phyloP scores from a whole-genome alignment of 257 asterid species.

The Solanum verrucosum region DNA sequence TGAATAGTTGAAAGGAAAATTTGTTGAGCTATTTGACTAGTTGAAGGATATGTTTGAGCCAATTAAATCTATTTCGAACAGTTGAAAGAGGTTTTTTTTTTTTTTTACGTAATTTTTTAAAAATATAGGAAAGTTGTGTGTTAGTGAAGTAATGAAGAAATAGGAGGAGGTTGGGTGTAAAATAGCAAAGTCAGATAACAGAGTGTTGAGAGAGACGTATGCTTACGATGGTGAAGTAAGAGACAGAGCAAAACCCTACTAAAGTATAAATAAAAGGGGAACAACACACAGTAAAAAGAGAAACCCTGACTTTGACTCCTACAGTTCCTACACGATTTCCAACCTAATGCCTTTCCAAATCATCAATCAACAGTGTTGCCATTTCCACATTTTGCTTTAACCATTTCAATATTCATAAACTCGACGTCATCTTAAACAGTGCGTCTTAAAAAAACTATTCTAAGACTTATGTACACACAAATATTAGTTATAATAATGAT shows the following conservation, averaged over 20 bases:
- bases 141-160: not conserved
- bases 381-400: not conserved
- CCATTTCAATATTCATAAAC: not conserved
- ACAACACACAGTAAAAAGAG: constrained; percentile 11
- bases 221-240: constrained; percentile 19
- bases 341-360: not conserved
- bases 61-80: too few relatives aligned
- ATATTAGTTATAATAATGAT: not conserved
- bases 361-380: not conserved
- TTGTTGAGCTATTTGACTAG: too few relatives aligned
- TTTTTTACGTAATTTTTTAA: too few relatives aligned
- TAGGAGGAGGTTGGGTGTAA: not conserved
- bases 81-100: too few relatives aligned
- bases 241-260: constrained; percentile 38
- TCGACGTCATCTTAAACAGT: too few relatives aligned
- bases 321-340: not conserved
- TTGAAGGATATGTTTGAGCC: too few relatives aligned
- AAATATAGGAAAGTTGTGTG: not conserved
- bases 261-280: constrained; percentile 21
- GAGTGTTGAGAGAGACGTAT: constrained; percentile 28
- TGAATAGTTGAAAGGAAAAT: too few relatives aligned
- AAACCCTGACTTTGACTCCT: constrained; percentile 4
- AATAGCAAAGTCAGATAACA: not conserved
- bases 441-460: too few relatives aligned
- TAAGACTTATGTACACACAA: too few relatives aligned